Conservation (phyloP, 2,329 filamentous ascomycete genomes). For the Nemania diffusa region DNA sequence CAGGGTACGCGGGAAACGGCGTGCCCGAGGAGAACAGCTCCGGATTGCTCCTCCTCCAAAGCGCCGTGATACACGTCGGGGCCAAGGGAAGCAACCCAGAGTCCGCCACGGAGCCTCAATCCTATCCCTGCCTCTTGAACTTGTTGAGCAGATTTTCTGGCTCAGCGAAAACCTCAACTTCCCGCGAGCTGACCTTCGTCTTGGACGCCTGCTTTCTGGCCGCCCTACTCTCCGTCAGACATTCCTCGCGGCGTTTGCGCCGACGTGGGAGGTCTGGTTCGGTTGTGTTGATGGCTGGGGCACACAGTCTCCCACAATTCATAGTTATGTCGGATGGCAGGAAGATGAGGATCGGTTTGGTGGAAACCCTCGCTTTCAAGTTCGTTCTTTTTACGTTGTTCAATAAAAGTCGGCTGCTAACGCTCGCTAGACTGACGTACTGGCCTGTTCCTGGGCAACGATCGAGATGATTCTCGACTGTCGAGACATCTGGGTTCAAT, state of each 20-base stretch:
- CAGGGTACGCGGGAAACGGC: conserved; percentile 59
- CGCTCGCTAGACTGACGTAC: conserved; percentile 53
- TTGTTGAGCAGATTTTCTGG: conserved; percentile 64
- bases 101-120: conserved; percentile 38
- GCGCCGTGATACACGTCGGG: conserved; percentile 22
- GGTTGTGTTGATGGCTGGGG: conserved; percentile 49
- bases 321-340: conserved; percentile 49
- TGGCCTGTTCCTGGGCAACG: conserved; percentile 58
- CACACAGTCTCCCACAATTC: conserved; percentile 2
- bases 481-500: conserved; percentile 59
- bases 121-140: conserved; percentile 59
- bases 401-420: neutral
- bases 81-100: conserved; percentile 34
- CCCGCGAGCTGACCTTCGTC: conserved; percentile 55
- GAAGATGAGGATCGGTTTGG: conserved; percentile 38
- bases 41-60: conserved; percentile 22
- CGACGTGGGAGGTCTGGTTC: conserved; percentile 54
- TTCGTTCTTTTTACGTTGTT: conserved; percentile 43
- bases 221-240: conserved; percentile 49
- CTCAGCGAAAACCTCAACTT: conserved; percentile 61
- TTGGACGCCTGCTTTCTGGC: conserved; percentile 60
- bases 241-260: conserved; percentile 52
- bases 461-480: conserved; percentile 60
- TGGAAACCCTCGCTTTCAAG: conserved; percentile 58
- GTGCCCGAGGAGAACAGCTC: conserved; percentile 35